Evolutionary conservation across 768 basidiomycete species (phyloP), one percentile per base, ranked within the genome.

Genomic region (Collybiopsis luxurians): DNA sequence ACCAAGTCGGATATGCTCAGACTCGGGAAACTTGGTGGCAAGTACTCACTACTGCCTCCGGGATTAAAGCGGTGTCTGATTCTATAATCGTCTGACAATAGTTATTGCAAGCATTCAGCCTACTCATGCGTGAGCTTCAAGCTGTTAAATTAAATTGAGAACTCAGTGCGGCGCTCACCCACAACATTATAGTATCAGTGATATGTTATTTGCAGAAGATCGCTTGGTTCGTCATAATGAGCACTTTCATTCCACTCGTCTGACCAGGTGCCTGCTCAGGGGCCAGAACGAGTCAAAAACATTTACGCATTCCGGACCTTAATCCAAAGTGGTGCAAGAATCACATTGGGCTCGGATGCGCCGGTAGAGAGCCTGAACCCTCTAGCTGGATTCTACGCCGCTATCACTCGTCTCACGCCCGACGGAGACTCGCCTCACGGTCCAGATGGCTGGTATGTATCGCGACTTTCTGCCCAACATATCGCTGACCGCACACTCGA

Each of bases 61-160:
- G 31, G 15, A 9, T n/a, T 3, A 1, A n/a, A 23, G 23, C 10
- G 12, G 23, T 39, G 9, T 39, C 21, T 50, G 19, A 51, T 51
- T 38, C 15, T n/a, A n/a, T n/a, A n/a, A n/a, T n/a, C n/a, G 38
- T 46, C 45, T 17, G 36, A 28, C 57, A 55, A 13, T 62, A 94
- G 91, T 95, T 36, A 95, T 96, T 63, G 92, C 89, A 17, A 94
- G 90, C 64, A 79, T 95, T 11, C 94, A 96, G 68, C 93, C 94
- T 13, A 93, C 90, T 3, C 93, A 95, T 74, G 91, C 81, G 82
- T 92, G 66, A 66, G 89, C 81, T 53, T 13, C 38, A 15, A 58
- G 48, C 42, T 21, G 31, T 34, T 34, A 34, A 13, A 34, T 34
- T 34, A 13, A 13, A 34, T 34, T 13, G 13, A 34, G 31, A 5